phyloP scores from a whole-genome alignment of 1,139 yeast genomes.

The Candida sojae region DNA sequence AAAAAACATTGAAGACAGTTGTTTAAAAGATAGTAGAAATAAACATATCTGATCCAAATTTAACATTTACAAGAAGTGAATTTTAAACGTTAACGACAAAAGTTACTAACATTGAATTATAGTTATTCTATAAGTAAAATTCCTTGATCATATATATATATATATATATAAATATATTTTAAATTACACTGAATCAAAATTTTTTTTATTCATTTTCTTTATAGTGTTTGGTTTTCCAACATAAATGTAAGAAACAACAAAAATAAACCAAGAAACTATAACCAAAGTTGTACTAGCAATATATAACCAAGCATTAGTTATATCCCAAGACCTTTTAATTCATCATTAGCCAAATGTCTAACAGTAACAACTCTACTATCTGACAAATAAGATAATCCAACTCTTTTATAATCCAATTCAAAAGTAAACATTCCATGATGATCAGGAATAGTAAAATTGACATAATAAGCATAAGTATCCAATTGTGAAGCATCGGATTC shows the following conservation, averaged over 20 bases:
- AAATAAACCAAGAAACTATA: constrained; percentile 71
- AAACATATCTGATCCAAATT: constrained; percentile 14
- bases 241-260: constrained; percentile 67
- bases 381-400: constrained; percentile 70
- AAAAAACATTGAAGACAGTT: constrained; percentile 18
- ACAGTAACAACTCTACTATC: constrained; percentile 77
- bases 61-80: neutral
- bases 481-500: constrained; percentile 34
- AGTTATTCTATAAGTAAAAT: neutral
- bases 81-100: no score
- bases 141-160: neutral
- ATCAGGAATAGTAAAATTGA: constrained; percentile 76
- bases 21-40: constrained; percentile 18
- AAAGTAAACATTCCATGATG: constrained; percentile 97
- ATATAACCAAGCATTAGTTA: constrained; percentile 92
- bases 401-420: constrained; percentile 73
- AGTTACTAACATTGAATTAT: neutral
- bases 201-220: constrained; percentile 31
- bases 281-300: constrained; percentile 71
- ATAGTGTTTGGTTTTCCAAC: constrained; percentile 32
- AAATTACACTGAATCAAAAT: neutral
- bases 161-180: neutral
- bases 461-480: constrained; percentile 37
- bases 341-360: constrained; percentile 94
- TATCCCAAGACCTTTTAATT: constrained; percentile 93